Percentiles rank a stretch among this genome's conserved stretches.
These are phyloP conservation scores for Punctularia strigosozonata DNA, from an alignment of 768 basidiomycete genomes.

Conservation along the genomic window DNA sequence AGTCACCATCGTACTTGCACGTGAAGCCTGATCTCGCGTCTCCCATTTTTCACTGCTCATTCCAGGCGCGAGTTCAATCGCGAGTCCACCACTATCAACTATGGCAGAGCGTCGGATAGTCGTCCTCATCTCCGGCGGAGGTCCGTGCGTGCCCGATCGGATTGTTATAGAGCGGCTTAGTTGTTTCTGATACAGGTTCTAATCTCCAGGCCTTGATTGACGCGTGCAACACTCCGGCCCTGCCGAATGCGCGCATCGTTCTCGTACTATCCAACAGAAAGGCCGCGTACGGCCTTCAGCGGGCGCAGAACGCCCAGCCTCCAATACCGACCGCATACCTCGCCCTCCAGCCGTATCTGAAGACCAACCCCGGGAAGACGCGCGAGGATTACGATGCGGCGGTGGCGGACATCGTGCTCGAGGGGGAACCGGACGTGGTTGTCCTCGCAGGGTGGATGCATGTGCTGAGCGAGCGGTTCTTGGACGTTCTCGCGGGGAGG, in stretches of 20 bases:
- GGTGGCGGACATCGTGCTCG: conserved; percentile 56
- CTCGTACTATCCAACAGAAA: conserved; percentile 90
- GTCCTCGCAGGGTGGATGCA: conserved; percentile 99
- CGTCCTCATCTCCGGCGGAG: conserved; percentile 60
- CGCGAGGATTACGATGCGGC: conserved; percentile 80
- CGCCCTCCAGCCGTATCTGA: conserved; percentile 76
- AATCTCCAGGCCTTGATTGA: conserved; percentile 96
- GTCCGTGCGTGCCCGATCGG: conserved; percentile 16
- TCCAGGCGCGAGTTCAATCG: no score
- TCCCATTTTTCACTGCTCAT: no score
- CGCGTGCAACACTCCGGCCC: conserved; percentile 60
- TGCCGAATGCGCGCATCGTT: conserved; percentile 60
- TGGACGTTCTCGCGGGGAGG: conserved; percentile 49
- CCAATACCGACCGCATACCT: conserved; percentile 77
- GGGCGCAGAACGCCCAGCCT: conserved; percentile 60
- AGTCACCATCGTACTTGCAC: no score
- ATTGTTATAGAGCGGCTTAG: background rate
- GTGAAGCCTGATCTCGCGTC: no score
- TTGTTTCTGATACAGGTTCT: conserved; percentile 43
- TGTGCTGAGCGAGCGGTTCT: conserved; percentile 73
- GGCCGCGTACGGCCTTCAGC: conserved; percentile 76
- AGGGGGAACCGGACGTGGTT: conserved; percentile 65
- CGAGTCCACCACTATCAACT: no score
- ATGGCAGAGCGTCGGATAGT: conserved; percentile 24
- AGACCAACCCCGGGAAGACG: conserved; percentile 57